Evolutionary conservation across 148 eudicot species (phyloP).

Genomic region (Heliosperma pusillum): DNA sequence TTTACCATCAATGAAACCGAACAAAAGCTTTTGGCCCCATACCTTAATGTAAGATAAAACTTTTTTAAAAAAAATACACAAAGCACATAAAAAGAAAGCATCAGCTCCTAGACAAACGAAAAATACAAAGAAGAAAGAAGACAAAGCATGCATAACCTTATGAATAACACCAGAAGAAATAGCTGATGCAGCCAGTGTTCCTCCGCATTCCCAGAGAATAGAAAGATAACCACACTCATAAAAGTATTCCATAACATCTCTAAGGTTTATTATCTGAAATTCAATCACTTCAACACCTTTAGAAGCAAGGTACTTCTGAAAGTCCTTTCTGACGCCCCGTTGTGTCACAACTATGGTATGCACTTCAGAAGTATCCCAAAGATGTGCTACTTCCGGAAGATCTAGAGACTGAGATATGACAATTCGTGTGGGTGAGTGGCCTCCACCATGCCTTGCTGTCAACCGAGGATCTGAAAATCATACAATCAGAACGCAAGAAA

Average conservation of each 20-base stretch:
- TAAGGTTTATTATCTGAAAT: constrained; percentile 80
- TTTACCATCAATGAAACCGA: no score
- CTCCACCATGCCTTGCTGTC: constrained; percentile 92
- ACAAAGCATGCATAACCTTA: constrained; percentile 51
- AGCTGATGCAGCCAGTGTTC: constrained; percentile 88
- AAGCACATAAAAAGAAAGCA: neutral
- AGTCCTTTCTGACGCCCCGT: constrained; percentile 84
- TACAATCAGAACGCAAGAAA: constrained; percentile 12
- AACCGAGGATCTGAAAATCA: constrained; percentile 70
- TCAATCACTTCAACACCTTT: constrained; percentile 95
- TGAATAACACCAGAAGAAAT: constrained; percentile 86
- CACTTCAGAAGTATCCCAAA: constrained; percentile 85
- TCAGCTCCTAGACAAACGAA: neutral
- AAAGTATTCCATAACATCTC: constrained; percentile 81
- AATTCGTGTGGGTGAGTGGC: constrained; percentile 76
- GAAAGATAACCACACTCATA: constrained; percentile 95
- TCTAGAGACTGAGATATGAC: constrained; percentile 89
- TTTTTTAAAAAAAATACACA: neutral
- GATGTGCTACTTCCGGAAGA: constrained; percentile 79
- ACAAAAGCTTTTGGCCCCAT: neutral
- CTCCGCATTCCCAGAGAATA: constrained; percentile 96
- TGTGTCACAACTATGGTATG: constrained; percentile 89
- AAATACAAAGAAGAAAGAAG: neutral
- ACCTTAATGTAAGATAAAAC: neutral
- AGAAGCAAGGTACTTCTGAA: constrained; percentile 92